A percentile compares a stretch with the other conserved stretches of the same genome.
These are phyloP conservation scores for Vachellia pachyceras DNA, from an alignment of 306 rosid species.

Conservation along the genomic window DNA sequence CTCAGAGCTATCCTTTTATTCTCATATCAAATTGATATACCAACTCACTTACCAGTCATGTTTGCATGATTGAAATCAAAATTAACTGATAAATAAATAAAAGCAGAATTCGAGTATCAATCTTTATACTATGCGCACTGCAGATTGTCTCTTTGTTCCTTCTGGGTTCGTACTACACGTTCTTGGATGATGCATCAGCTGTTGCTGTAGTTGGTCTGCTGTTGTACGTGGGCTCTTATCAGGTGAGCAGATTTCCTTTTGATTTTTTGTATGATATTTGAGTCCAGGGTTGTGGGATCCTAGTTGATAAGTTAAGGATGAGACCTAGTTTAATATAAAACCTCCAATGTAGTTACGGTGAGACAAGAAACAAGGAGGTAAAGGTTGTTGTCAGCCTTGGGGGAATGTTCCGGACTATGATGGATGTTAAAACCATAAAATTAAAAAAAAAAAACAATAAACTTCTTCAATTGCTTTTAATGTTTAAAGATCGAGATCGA, in stretches of 20 bases:
- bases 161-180: constrained; percentile 85
- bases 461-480: neutral
- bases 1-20: constrained; percentile 20
- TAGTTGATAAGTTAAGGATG: neutral
- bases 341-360: neutral
- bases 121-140: constrained; percentile 33
- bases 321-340: constrained; percentile 11
- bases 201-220: constrained; percentile 85
- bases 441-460: neutral
- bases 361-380: neutral
- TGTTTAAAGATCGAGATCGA: neutral
- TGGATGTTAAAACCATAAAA: neutral
- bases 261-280: constrained; percentile 23
- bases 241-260: constrained; percentile 57
- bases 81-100: constrained; percentile 1
- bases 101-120: constrained; percentile 11
- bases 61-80: constrained; percentile 14
- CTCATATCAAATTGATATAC: constrained; percentile 10
- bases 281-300: constrained; percentile 1
- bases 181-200: constrained; percentile 61
- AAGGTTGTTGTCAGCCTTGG: neutral
- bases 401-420: neutral
- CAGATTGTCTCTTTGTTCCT: constrained; percentile 90
- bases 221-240: constrained; percentile 89
- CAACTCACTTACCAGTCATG: neutral